Evolutionary conservation across 805 yeast genomes (phyloP).

Genomic region (Nakazawaea holstii): DNA sequence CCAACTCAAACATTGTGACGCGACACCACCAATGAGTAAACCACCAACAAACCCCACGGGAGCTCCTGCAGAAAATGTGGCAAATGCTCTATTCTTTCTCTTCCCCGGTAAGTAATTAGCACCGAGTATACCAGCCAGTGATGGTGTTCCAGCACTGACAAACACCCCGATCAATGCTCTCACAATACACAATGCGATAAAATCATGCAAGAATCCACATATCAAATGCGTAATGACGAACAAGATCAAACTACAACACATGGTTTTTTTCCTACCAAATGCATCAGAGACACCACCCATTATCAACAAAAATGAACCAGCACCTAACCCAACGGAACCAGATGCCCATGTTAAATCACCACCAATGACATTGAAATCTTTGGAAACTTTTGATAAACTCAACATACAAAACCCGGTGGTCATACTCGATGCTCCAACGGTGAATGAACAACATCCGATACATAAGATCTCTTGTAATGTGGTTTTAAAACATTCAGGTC

Average conservation of each 20-base stretch:
- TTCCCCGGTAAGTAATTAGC: conserved; percentile 32
- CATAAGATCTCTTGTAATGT: conserved; percentile 28
- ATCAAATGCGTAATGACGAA: conserved; percentile 28
- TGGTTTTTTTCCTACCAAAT: conserved; percentile 37
- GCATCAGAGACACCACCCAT: conserved; percentile 45
- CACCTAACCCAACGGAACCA: conserved; percentile 33
- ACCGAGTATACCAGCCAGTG: conserved; percentile 42
- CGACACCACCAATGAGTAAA: conserved; percentile 37
- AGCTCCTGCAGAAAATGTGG: conserved; percentile 39
- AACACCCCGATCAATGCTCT: conserved; percentile 40
- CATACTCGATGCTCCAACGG: conserved; percentile 36
- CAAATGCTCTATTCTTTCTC: conserved; percentile 37
- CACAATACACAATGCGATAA: conserved; percentile 31
- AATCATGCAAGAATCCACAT: conserved; percentile 32
- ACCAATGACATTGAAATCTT: conserved; percentile 30
- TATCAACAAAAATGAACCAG: conserved; percentile 36
- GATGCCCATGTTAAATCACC: conserved; percentile 40
- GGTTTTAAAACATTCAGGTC: conserved; percentile 32
- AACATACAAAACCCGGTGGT: conserved; percentile 30
- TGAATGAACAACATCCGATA: conserved; percentile 28
- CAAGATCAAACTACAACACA: conserved; percentile 27
- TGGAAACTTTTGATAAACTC: conserved; percentile 29
- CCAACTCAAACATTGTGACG: conserved; percentile 34
- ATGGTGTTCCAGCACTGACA: conserved; percentile 40
- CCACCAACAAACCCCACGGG: conserved; percentile 43